Base-by-base conservation (phyloP, 2,329 filamentous ascomycete genomes). In the Xylaria sp. region DNA sequence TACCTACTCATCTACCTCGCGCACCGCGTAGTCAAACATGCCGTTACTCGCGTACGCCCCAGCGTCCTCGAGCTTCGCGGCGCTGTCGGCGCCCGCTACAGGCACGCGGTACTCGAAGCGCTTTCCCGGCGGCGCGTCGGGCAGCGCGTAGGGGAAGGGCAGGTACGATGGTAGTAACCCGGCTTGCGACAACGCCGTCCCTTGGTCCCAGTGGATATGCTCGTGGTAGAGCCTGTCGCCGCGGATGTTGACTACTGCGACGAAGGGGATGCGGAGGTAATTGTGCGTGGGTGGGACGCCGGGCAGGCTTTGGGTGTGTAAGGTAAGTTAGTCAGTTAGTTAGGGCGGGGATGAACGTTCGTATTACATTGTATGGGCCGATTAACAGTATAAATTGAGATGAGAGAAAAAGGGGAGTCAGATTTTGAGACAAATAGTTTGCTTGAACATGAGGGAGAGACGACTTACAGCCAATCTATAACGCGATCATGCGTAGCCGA, bases 131-230 rank as follows among this genome's bases (percentile, higher is more conserved):
- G 82, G 78, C 39, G n/a, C 83, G 6, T 79, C 81, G 0, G 82
- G 79, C 0, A 89, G 71, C 0, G 83, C 72, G 74, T 90, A 87
- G 0, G 89, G 89, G 68, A 89, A 92, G 0, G 87, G 86, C 0
- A 92, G 82, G 70, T 89, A 92, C 66, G 92, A 85, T 0, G 89
- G 89, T 60, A 93, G 76, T 23, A 92, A 76, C 0, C 88, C 90
- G 1, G 91, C 77, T 75, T 92, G 90, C 7, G 83, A 78, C 10
- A 93, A 79, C 1, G 88, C 85, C 0, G 88, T 90, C 0, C 83
- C 87, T 76, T 92, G 90, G 68, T 93, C 90, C 90, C 90, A 93
- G 15, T 85, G 81, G 52, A 93, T 92, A 73, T 92, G 90, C 76
- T 93, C 91, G 71, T 92, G 89, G 72, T 88, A 91, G 0, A 93